phyloP scores from a whole-genome alignment of 805 yeast genomes.

The Lipomyces starkeyi region DNA sequence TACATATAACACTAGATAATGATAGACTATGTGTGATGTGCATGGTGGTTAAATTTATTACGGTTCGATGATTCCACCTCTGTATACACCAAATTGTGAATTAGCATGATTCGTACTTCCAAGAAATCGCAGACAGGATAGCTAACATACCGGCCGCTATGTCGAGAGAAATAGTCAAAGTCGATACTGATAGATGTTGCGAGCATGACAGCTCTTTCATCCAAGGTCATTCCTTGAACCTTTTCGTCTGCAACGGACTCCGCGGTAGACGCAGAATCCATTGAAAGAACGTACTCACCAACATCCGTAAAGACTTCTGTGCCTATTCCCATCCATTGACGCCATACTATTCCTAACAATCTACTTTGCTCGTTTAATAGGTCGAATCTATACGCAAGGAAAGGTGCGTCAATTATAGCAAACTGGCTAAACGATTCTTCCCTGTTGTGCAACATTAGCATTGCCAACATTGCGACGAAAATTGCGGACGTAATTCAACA shows the following conservation, averaged over 20 bases:
- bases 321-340: constrained; percentile 95
- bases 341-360: constrained; percentile 76
- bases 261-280: constrained; percentile 66
- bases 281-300: constrained; percentile 85
- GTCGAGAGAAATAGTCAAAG: constrained; percentile 93
- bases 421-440: constrained; percentile 63
- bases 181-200: constrained; percentile 92
- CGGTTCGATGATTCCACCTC: constrained; percentile 1
- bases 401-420: constrained; percentile 86
- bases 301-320: constrained; percentile 94
- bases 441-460: background rate
- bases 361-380: constrained; percentile 63
- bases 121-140: background rate
- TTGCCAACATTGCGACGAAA: background rate
- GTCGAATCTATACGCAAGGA: constrained; percentile 85
- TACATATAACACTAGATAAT: background rate
- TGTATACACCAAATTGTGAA: constrained; percentile 16
- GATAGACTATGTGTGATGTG: background rate
- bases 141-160: constrained; percentile 28
- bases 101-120: constrained; percentile 6
- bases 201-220: constrained; percentile 82
- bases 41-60: background rate
- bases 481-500: background rate
- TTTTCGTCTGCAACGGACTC: constrained; percentile 49
- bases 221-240: constrained; percentile 59